phyloP scores from a whole-genome alignment of 2,329 filamentous ascomycete species.

The Colletotrichum incanum region DNA sequence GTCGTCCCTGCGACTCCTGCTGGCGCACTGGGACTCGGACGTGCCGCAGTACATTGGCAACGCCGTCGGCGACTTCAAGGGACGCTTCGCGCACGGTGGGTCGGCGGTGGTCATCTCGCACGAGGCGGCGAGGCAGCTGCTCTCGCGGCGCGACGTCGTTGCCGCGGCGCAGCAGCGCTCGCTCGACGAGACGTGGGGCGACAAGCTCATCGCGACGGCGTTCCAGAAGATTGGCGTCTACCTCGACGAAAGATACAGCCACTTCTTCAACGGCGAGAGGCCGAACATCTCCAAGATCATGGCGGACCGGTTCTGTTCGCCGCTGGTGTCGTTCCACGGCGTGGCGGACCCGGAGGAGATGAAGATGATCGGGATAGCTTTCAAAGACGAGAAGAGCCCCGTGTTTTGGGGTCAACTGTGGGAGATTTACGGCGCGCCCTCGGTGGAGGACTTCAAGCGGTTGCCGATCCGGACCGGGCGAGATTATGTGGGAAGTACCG shows the following conservation, averaged over 20 bases:
- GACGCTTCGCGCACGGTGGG: conserved; percentile 71
- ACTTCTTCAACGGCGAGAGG: conserved; percentile 70
- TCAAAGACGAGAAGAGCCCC: conserved; percentile 56
- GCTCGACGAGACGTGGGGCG: conserved; percentile 68
- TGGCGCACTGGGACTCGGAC: conserved; percentile 64
- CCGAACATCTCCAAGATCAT: conserved; percentile 65
- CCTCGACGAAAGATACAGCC: conserved; percentile 68
- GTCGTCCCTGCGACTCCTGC: conserved; percentile 63
- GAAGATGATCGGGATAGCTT: conserved; percentile 59
- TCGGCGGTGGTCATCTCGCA: conserved; percentile 69
- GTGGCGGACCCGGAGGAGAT: conserved; percentile 63
- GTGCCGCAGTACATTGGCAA: conserved; percentile 69
- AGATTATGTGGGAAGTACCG: conserved; percentile 68
- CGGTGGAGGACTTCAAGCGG: conserved; percentile 56
- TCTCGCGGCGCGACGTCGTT: conserved; percentile 60
- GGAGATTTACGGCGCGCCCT: conserved; percentile 61
- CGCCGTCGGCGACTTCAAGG: conserved; percentile 70
- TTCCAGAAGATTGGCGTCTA: conserved; percentile 69
- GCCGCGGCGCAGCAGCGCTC: conserved; percentile 63
- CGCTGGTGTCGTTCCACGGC: conserved; percentile 69
- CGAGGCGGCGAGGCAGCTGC: conserved; percentile 64
- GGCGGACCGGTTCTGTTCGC: conserved; percentile 67
- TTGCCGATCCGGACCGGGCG: conserved; percentile 56
- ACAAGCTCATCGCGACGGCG: conserved; percentile 68
- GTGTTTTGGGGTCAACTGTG: conserved; percentile 68